Evolutionary conservation across 2,329 filamentous ascomycete species (phyloP).

Genomic region (Plenodomus lindquistii): DNA sequence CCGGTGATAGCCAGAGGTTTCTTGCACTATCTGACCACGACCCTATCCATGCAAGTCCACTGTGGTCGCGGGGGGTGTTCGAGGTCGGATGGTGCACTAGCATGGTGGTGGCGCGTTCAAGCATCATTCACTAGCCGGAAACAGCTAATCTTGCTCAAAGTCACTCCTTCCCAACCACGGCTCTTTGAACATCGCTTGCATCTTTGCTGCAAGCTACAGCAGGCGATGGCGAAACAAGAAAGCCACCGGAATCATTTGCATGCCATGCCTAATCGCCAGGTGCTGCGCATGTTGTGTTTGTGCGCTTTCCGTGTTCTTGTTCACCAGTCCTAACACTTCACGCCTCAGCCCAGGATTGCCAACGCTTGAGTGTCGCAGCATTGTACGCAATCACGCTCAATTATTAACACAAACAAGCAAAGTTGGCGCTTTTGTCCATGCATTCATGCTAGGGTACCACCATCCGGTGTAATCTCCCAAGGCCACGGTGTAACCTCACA

Average conservation of each 20-base stretch:
- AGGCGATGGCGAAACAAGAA: slow-evolving; percentile 2
- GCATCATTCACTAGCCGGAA: slow-evolving; percentile 23
- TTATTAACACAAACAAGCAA: slow-evolving; percentile 17
- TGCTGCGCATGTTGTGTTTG: background rate
- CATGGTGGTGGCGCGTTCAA: slow-evolving; percentile 16
- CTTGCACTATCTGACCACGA: slow-evolving; percentile 11
- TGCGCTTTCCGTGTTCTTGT: slow-evolving; percentile 4
- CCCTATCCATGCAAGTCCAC: slow-evolving; percentile 13
- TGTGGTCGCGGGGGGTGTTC: slow-evolving; percentile 8
- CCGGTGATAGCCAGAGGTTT: slow-evolving; percentile 14
- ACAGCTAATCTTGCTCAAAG: slow-evolving; percentile 35
- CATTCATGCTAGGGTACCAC: slow-evolving; percentile 29
- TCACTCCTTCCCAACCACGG: slow-evolving; percentile 21
- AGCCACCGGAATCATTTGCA: slow-evolving; percentile 7
- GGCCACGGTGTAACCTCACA: slow-evolving; percentile 21
- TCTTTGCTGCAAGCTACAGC: slow-evolving; percentile 5
- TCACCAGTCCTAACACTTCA: slow-evolving; percentile 26
- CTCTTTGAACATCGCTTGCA: slow-evolving; percentile 14
- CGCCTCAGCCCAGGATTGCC: slow-evolving; percentile 38
- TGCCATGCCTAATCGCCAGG: slow-evolving; percentile 9
- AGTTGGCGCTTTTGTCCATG: slow-evolving; percentile 18
- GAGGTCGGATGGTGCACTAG: slow-evolving; percentile 10
- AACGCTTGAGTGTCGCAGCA: slow-evolving; percentile 39
- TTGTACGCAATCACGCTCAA: slow-evolving; percentile 31
- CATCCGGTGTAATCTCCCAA: slow-evolving; percentile 8